Percentiles rank a stretch among this genome's conserved stretches.
These are phyloP conservation scores for Trypanosoma mega DNA, from an alignment of 208 protist genomes.

Conservation along the genomic window DNA sequence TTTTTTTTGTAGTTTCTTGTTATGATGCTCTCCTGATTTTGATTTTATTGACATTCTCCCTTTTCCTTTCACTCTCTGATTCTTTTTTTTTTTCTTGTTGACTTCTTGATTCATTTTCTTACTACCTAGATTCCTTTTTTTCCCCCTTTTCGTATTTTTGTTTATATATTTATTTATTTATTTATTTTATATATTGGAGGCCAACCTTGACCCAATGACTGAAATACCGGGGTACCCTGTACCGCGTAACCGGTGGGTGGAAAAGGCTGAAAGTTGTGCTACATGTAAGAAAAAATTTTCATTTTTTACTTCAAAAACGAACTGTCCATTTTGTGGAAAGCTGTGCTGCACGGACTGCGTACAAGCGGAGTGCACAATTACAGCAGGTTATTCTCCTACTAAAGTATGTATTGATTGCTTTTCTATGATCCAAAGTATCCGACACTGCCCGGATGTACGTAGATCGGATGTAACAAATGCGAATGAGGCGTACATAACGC, in stretches of 20 bases:
- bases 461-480: constrained; percentile 5
- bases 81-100: constrained; percentile 12
- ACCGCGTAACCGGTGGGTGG: constrained; percentile 31
- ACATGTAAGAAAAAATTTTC: constrained; percentile 58
- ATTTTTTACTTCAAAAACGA: constrained; percentile 45
- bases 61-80: constrained; percentile 6
- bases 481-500: background rate
- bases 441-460: background rate
- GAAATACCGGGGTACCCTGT: constrained; percentile 41
- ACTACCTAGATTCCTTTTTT: constrained; percentile 8
- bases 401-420: constrained; percentile 67
- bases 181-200: no score
- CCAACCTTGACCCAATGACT: constrained; percentile 4
- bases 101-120: constrained; percentile 14
- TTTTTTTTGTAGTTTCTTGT: constrained; percentile 13
- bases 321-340: constrained; percentile 64
- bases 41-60: constrained; percentile 3
- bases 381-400: constrained; percentile 19
- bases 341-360: constrained; percentile 70
- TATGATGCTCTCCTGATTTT: constrained; percentile 10
- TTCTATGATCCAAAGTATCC: constrained; percentile 46
- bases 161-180: no score
- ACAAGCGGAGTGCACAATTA: constrained; percentile 37
- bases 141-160: no score
- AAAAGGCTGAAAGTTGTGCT: constrained; percentile 38